Evolutionary conservation across 2,329 filamentous ascomycete genomes (phyloP), one percentile per base, ranked within the genome.

Genomic region (Aspergillus piperis): DNA sequence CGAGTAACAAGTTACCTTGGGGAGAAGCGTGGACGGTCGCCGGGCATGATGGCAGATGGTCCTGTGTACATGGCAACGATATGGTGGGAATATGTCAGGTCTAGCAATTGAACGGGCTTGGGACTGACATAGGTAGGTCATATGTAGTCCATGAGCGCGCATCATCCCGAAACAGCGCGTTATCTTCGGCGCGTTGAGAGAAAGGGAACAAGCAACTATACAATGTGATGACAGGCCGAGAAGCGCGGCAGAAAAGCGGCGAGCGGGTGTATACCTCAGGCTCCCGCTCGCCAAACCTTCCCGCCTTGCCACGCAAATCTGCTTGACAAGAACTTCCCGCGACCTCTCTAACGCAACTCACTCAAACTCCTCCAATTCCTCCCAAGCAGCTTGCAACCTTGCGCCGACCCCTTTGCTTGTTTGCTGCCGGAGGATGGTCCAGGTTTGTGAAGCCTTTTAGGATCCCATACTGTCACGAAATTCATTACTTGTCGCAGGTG

Each of bases 271-370:
- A 63, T 68, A 58, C 57, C 64, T 62, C 50, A 68, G 64, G 64
- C 62, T 36, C 62, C 38, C 61, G 52, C 66, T 69, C 67, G 66
- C 68, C 66, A 66, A 64, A 67, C 66, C 65, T 72, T 73, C 72
- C 72, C 67, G 67, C 65, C 72, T 71, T 62, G 68, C 73, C 72
- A 74, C 73, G 62, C 69, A 74, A 74, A 69, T 74, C 71, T 74
- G 63, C 64, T 61, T 42, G 54, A 63, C 36, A 52, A 63, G 65
- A 68, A 59, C 63, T 65, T 73, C 70, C 68, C 69, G 70, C 41
- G 68, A 64, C 66, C 68, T 63, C 66, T 65, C 32, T 64, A 67
- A 67, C 65, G 62, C 65, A 55, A 60, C 64, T 66, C 62, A 62
- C 68, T 69, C 62, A 54, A 68, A 65, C 65, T 64, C 62, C 70